These are phyloP conservation scores for Aspergillus calidoustus DNA, from an alignment of 2,329 filamentous ascomycete genomes.

Conservation along the genomic window DNA sequence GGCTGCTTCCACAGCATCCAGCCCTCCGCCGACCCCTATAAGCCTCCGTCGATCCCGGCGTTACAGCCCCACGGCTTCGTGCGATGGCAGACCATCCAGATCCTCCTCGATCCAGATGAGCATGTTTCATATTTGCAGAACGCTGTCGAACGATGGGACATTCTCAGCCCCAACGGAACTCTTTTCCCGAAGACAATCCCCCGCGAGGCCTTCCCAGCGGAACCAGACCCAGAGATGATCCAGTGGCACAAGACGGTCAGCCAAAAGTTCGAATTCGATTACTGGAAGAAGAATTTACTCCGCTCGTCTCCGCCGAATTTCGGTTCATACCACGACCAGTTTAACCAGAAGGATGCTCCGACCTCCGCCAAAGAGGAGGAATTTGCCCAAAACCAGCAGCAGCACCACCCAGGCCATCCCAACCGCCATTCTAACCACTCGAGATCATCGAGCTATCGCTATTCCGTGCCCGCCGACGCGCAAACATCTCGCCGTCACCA, in stretches of 20 bases:
- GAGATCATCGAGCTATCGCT: constrained; percentile 23
- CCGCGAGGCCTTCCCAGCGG: constrained; percentile 71
- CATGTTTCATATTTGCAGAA: constrained; percentile 83
- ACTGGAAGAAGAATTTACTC: constrained; percentile 44
- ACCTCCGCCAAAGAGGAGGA: constrained; percentile 28
- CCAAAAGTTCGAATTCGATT: constrained; percentile 69
- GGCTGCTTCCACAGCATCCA: constrained; percentile 89
- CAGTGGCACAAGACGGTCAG: constrained; percentile 83
- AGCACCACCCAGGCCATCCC: background rate
- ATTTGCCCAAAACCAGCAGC: constrained; percentile 17
- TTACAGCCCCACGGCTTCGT: constrained; percentile 84
- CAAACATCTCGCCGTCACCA: constrained; percentile 28
- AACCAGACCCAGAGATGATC: constrained; percentile 79
- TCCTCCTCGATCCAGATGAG: constrained; percentile 83
- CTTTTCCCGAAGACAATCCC: constrained; percentile 66
- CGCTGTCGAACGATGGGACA: constrained; percentile 75
- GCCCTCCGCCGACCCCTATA: constrained; percentile 71
- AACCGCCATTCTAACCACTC: constrained; percentile 13
- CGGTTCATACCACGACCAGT: constrained; percentile 33
- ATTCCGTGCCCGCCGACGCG: constrained; percentile 27
- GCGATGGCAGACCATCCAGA: constrained; percentile 90
- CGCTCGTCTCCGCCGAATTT: constrained; percentile 39
- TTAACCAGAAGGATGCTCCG: constrained; percentile 38
- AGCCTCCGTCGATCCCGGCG: constrained; percentile 77
- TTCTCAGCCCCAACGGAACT: constrained; percentile 70